Evolutionary conservation across 805 yeast genomes (phyloP).

Genomic region (Hermanozyma aechmeae): DNA sequence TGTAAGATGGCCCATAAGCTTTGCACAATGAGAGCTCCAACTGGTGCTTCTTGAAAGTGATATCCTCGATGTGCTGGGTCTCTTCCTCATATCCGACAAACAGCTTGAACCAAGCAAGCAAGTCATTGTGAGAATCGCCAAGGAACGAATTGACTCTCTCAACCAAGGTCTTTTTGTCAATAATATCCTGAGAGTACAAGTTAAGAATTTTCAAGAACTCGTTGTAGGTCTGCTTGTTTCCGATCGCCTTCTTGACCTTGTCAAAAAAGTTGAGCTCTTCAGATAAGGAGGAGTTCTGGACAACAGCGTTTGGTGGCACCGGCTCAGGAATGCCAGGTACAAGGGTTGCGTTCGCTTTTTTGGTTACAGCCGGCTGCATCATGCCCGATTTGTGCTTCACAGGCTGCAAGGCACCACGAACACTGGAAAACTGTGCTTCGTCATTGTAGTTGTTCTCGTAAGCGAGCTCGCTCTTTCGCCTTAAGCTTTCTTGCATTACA

Average conservation of each 20-base stretch:
- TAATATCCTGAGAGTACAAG: slow-evolving; percentile 81
- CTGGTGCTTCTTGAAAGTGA: slow-evolving; percentile 81
- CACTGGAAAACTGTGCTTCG: slow-evolving; percentile 41
- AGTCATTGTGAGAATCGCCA: slow-evolving; percentile 65
- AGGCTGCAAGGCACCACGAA: slow-evolving; percentile 28
- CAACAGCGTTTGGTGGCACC: slow-evolving; percentile 34
- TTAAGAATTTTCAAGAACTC: slow-evolving; percentile 87
- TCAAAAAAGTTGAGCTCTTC: slow-evolving; percentile 91
- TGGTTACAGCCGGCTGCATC: slow-evolving; percentile 17
- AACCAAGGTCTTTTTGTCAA: slow-evolving; percentile 73
- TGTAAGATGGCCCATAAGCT: slow-evolving; percentile 91
- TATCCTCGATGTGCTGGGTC: slow-evolving; percentile 82
- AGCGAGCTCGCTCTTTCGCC: slow-evolving; percentile 13
- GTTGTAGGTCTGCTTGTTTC: slow-evolving; percentile 81
- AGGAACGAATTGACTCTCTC: slow-evolving; percentile 79
- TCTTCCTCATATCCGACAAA: slow-evolving; percentile 84
- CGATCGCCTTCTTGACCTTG: slow-evolving; percentile 79
- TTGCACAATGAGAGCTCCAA: slow-evolving; percentile 85
- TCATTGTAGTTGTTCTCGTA: slow-evolving; percentile 27
- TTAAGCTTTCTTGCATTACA: slow-evolving; percentile 3
- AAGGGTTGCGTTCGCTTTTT: slow-evolving; percentile 47
- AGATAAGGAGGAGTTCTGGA: slow-evolving; percentile 51
- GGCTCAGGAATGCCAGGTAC: slow-evolving; percentile 87
- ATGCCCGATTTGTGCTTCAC: slow-evolving; percentile 6
- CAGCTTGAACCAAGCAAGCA: slow-evolving; percentile 83